A percentile compares a stretch with the other conserved stretches of the same genome.
phyloP scores from a whole-genome alignment of 108 stramenopile genomes.

The Nitzschia palea region DNA sequence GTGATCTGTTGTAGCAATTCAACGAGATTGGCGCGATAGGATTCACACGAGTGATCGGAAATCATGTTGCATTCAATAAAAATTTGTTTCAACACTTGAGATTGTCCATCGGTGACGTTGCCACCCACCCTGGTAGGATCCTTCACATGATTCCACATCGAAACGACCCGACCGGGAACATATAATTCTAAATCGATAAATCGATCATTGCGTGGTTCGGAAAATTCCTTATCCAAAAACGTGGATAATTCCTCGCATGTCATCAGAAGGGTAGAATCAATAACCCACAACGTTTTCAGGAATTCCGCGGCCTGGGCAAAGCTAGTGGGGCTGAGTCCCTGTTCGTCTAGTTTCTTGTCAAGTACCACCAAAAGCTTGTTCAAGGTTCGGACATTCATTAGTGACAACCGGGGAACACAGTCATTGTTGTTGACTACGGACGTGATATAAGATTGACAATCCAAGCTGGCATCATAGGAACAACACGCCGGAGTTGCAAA shows the following conservation, averaged over 20 bases:
- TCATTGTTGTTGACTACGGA: constrained; percentile 54
- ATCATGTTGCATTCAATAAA: constrained; percentile 20
- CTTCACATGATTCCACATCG: constrained; percentile 35
- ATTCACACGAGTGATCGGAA: constrained; percentile 17
- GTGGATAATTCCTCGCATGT: constrained; percentile 14
- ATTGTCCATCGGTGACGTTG: constrained; percentile 37
- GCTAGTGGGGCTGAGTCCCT: constrained; percentile 25
- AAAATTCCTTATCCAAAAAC: constrained; percentile 14
- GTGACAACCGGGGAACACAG: constrained; percentile 40
- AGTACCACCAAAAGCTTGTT: constrained; percentile 17
- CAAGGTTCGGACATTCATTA: constrained; percentile 25
- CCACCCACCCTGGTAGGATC: constrained; percentile 22
- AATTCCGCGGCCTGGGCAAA: constrained; percentile 1
- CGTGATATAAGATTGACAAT: constrained; percentile 30
- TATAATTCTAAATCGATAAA: constrained; percentile 33
- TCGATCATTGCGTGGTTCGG: constrained; percentile 7
- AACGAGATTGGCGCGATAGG: constrained; percentile 17
- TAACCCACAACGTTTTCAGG: constrained; percentile 9
- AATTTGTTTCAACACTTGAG: constrained; percentile 41
- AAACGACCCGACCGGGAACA: constrained; percentile 40
- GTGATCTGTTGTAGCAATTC: constrained; percentile 22
- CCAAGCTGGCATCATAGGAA: constrained; percentile 11
- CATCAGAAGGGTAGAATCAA: constrained; percentile 32
- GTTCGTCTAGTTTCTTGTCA: constrained; percentile 25
- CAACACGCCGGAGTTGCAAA: constrained; percentile 52